Evolutionary conservation across 2,329 filamentous ascomycete genomes (phyloP).

Genomic region (Phialophora tarda): DNA sequence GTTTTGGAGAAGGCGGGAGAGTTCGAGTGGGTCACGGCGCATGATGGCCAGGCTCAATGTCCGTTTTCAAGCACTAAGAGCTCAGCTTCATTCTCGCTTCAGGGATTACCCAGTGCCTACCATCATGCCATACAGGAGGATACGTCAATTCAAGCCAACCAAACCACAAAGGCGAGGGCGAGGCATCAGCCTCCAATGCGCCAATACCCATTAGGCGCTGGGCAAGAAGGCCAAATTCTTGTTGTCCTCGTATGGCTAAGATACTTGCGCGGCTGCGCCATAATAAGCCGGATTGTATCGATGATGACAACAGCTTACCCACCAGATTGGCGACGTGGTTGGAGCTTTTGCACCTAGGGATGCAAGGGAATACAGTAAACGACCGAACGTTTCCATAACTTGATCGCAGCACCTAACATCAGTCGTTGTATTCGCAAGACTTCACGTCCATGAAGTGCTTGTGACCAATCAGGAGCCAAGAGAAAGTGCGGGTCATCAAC

Average conservation of each 20-base stretch:
- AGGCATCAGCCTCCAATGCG: background rate
- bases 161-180: background rate
- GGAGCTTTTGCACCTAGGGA: background rate
- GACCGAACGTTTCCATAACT: background rate
- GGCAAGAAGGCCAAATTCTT: background rate
- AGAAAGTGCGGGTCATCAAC: background rate
- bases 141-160: background rate
- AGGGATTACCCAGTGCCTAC: background rate
- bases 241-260: background rate
- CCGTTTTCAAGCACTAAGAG: conserved; percentile 4
- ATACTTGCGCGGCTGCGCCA: background rate
- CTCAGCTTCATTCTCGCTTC: background rate
- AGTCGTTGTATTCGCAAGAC: background rate
- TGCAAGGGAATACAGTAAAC: background rate
- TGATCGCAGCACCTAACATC: background rate
- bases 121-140: background rate
- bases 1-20: background rate
- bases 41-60: conserved; percentile 5
- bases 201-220: background rate
- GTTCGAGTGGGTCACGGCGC: background rate
- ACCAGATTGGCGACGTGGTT: background rate
- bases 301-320: background rate
- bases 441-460: background rate
- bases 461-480: background rate
- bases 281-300: background rate